Conservation (phyloP, 495 filamentous ascomycete species). For the Pyrenula aspistea region DNA sequence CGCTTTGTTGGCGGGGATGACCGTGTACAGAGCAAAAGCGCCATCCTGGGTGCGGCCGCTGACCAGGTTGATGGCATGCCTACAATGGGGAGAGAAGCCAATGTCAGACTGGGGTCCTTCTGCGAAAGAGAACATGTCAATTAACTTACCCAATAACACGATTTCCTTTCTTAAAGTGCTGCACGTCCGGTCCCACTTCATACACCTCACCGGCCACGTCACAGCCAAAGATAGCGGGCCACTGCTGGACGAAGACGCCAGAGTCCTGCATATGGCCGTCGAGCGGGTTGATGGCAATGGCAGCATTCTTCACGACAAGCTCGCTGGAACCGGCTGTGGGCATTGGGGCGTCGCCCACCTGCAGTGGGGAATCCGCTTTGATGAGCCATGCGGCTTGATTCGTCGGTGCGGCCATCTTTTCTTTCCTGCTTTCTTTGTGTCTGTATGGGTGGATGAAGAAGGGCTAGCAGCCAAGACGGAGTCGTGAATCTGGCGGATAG, state of each 20-base stretch:
- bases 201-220: conserved; percentile 31
- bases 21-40: conserved; percentile 15
- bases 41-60: conserved; percentile 28
- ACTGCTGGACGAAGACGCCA: conserved; percentile 13
- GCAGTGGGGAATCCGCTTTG: conserved; percentile 16
- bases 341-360: conserved; percentile 21
- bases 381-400: conserved; percentile 32
- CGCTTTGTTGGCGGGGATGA: conserved; percentile 14
- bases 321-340: conserved; percentile 19
- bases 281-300: conserved; percentile 32
- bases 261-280: conserved; percentile 20
- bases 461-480: not conserved
- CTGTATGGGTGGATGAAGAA: not conserved
- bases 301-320: conserved; percentile 24
- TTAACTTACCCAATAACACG: conserved; percentile 26
- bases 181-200: conserved; percentile 20
- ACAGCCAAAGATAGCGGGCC: conserved; percentile 23
- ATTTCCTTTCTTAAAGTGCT: conserved; percentile 25
- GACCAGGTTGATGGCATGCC: conserved; percentile 49
- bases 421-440: not conserved
- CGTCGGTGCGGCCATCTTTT: conserved; percentile 3
- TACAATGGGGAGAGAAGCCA: conserved; percentile 22
- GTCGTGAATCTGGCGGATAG: not conserved
- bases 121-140: conserved; percentile 2
- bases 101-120: not conserved